These are phyloP conservation scores for Rostrohypoxylon terebratum DNA, from an alignment of 495 filamentous ascomycete species.

Conservation along the genomic window DNA sequence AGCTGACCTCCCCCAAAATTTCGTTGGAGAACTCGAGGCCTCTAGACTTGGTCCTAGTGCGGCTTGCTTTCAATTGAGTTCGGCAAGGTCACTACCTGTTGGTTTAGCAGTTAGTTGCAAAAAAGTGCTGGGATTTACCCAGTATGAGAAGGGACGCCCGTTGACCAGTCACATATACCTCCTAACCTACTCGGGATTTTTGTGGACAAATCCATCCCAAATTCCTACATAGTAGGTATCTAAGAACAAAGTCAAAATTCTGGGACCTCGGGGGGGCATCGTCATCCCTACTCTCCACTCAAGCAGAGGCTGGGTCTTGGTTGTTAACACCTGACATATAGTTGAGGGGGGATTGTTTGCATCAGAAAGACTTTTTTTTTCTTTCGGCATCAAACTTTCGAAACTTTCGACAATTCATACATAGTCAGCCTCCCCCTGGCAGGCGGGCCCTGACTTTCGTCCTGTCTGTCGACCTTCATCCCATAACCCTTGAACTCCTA, in stretches of 20 bases:
- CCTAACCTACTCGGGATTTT: slow-evolving; percentile 47
- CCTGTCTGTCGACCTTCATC: slow-evolving; percentile 12
- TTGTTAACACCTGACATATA: slow-evolving; percentile 39
- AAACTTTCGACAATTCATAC: slow-evolving; percentile 36
- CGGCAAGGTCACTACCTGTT: slow-evolving; percentile 48
- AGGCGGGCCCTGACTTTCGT: slow-evolving; percentile 14
- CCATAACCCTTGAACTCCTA: background rate
- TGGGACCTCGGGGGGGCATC: slow-evolving; percentile 43
- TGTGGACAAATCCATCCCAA: slow-evolving; percentile 42
- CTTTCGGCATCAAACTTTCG: slow-evolving; percentile 33
- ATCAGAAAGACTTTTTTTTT: slow-evolving; percentile 43
- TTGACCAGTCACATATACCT: slow-evolving; percentile 41
- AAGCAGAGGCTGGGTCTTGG: slow-evolving; percentile 28
- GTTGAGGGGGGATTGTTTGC: slow-evolving; percentile 40
- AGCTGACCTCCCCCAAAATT: slow-evolving; percentile 40
- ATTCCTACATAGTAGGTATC: slow-evolving; percentile 40
- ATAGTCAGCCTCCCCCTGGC: slow-evolving; percentile 18
- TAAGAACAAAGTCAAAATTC: slow-evolving; percentile 46
- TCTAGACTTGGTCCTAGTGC: slow-evolving; percentile 34
- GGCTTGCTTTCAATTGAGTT: slow-evolving; percentile 47
- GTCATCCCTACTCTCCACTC: slow-evolving; percentile 43
- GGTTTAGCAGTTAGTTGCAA: slow-evolving; percentile 42
- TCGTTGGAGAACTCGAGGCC: slow-evolving; percentile 28
- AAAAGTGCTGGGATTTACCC: slow-evolving; percentile 39
- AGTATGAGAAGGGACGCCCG: slow-evolving; percentile 35